A percentile compares a stretch with the other conserved stretches of the same genome.
phyloP scores from a whole-genome alignment of 169 alveolate genomes.

The Cryptosporidium baileyi region DNA sequence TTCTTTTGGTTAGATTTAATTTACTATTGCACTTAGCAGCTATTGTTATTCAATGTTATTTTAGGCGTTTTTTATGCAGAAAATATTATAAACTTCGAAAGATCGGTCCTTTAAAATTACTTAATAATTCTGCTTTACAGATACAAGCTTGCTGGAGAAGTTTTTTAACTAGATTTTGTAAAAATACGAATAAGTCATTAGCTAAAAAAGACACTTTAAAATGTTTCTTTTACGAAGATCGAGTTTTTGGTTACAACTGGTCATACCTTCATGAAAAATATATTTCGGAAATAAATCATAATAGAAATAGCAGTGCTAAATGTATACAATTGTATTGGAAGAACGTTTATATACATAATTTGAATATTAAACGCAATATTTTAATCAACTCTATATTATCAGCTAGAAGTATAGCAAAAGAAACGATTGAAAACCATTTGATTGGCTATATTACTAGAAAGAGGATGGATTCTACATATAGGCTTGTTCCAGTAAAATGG shows the following conservation, averaged over 20 bases:
- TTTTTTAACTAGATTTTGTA: constrained; percentile 35
- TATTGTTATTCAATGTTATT: constrained; percentile 59
- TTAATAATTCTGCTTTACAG: constrained; percentile 42
- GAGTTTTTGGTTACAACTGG: neutral
- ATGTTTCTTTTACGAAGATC: neutral
- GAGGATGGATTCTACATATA: constrained; percentile 10
- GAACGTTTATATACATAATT: neutral
- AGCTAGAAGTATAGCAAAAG: constrained; percentile 48
- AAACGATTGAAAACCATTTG: constrained; percentile 3
- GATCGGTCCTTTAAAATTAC: constrained; percentile 29
- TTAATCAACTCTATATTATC: constrained; percentile 22
- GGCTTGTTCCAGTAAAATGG: constrained; percentile 38
- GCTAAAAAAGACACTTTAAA: neutral
- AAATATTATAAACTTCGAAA: constrained; percentile 14
- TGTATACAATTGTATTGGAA: constrained; percentile 37
- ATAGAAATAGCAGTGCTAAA: constrained; percentile 20
- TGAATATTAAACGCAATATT: constrained; percentile 2
- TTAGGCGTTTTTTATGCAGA: constrained; percentile 34
- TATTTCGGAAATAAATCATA: neutral
- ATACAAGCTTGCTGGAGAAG: constrained; percentile 70
- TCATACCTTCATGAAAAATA: constrained; percentile 8
- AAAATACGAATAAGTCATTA: neutral
- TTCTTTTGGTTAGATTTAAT: constrained; percentile 25
- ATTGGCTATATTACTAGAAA: constrained; percentile 17
- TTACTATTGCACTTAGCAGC: constrained; percentile 61